Evolutionary conservation across 345 rosid species (phyloP).

Genomic region (Stellera chamaejasme): DNA sequence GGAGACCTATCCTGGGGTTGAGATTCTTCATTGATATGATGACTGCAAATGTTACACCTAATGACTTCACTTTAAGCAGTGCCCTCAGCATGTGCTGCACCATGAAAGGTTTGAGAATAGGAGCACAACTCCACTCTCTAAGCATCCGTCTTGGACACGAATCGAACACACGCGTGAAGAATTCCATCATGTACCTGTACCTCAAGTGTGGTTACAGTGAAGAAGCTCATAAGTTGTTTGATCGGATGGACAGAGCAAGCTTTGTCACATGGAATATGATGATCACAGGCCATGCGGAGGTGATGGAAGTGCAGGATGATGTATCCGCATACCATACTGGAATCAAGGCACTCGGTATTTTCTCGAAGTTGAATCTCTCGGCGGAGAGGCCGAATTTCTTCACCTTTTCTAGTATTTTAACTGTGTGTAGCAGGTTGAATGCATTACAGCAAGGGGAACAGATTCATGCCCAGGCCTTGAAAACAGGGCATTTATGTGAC

Average conservation of each 20-base stretch:
- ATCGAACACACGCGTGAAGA: conserved; percentile 23
- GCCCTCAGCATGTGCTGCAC: conserved; percentile 41
- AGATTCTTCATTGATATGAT: conserved; percentile 40
- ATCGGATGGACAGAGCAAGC: conserved; percentile 20
- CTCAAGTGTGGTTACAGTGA: conserved; percentile 34
- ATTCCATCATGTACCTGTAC: conserved; percentile 45
- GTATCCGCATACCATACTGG: conserved; percentile 29
- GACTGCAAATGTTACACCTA: conserved; percentile 30
- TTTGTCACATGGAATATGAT: conserved; percentile 54
- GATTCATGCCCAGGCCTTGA: conserved; percentile 41
- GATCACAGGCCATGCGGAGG: conserved; percentile 49
- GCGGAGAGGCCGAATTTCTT: conserved; percentile 37
- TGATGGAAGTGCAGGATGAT: conserved; percentile 35
- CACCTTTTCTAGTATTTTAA: conserved; percentile 47
- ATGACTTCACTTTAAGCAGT: conserved; percentile 43
- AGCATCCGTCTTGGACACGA: conserved; percentile 31
- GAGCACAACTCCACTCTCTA: conserved; percentile 39
- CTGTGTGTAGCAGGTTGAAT: conserved; percentile 32
- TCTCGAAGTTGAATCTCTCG: conserved; percentile 25
- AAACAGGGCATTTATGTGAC: conserved; percentile 35
- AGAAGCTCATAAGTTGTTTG: conserved; percentile 31
- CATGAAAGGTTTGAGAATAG: conserved; percentile 21
- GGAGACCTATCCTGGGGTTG: conserved; percentile 29
- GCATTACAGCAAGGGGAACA: conserved; percentile 47
- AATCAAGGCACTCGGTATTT: conserved; percentile 32